Conservation (phyloP, 1,284 basidiomycete species). For the Apiotrichum veenhuisii region DNA sequence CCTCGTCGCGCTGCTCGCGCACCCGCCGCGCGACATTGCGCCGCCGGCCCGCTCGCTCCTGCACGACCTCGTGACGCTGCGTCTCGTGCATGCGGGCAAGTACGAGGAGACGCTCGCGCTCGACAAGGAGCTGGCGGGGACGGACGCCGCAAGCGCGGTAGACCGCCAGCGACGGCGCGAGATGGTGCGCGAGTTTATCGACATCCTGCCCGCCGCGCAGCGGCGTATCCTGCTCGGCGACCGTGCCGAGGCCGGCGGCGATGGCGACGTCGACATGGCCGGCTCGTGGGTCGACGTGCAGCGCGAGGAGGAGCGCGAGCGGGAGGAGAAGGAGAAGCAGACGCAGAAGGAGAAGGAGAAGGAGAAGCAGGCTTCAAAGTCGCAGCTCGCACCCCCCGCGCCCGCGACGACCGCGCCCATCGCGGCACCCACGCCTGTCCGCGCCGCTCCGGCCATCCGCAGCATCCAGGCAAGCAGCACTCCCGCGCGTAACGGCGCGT, state of each 20-base stretch:
- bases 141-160: conserved; percentile 31
- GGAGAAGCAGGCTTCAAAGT: not conserved
- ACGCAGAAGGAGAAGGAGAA: not conserved
- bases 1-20: conserved; percentile 39
- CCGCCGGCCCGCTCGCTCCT: conserved; percentile 58
- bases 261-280: conserved; percentile 27
- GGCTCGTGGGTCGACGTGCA: conserved; percentile 13
- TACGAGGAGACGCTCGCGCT: conserved; percentile 69
- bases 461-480: conserved; percentile 10
- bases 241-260: conserved; percentile 11
- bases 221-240: conserved; percentile 19
- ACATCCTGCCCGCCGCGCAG: conserved; percentile 60
- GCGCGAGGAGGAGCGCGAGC: not conserved
- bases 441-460: conserved; percentile 10
- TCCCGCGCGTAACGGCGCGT: conserved; percentile 12
- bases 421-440: conserved; percentile 5
- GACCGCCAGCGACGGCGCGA: conserved; percentile 55
- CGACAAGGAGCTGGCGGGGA: conserved; percentile 57
- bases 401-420: too few relatives aligned
- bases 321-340: not conserved
- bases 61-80: conserved; percentile 75
- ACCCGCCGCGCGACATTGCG: conserved; percentile 54
- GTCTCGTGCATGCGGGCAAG: conserved; percentile 69
- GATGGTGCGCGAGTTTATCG: conserved; percentile 65
- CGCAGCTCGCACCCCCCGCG: too few relatives aligned